phyloP scores from a whole-genome alignment of 169 alveolate genomes.

The Cryptosporidium sp. region DNA sequence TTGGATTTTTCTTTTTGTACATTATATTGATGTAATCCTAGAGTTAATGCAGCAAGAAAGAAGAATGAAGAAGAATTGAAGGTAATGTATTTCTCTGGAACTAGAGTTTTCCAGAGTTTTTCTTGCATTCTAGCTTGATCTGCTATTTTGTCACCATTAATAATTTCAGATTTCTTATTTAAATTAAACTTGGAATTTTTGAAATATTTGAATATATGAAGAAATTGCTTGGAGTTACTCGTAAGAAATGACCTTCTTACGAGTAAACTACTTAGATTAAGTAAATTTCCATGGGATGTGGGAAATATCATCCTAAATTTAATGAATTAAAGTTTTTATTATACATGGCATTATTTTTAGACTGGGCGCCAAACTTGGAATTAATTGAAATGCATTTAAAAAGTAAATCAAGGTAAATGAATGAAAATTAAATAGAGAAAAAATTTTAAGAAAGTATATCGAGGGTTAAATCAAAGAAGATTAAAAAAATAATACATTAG shows the following conservation, averaged over 20 bases:
- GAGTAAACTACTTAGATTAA: background rate
- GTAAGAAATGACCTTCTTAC: background rate
- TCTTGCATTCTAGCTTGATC: slow-evolving; percentile 15
- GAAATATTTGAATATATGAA: background rate
- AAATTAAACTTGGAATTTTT: background rate
- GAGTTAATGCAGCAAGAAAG: background rate
- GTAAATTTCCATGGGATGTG: background rate
- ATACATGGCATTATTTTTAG: slow-evolving; percentile 6
- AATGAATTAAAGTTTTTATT: background rate
- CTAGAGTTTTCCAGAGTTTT: slow-evolving; percentile 22
- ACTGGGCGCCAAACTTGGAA: background rate
- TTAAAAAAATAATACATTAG: too few relatives aligned
- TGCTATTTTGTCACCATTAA: slow-evolving; percentile 49
- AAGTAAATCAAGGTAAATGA: background rate
- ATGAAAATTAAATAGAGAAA: too few relatives aligned
- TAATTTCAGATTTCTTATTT: background rate
- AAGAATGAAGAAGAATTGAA: slow-evolving; percentile 22
- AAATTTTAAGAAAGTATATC: too few relatives aligned
- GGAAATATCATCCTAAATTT: background rate
- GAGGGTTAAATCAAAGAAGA: too few relatives aligned
- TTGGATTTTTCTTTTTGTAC: background rate
- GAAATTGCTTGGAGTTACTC: background rate
- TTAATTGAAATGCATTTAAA: background rate
- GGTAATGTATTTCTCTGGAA: slow-evolving; percentile 20
- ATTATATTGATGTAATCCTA: slow-evolving; percentile 36